Base-by-base conservation (phyloP, 768 basidiomycete species). In the Austroboletus festivus region DNA sequence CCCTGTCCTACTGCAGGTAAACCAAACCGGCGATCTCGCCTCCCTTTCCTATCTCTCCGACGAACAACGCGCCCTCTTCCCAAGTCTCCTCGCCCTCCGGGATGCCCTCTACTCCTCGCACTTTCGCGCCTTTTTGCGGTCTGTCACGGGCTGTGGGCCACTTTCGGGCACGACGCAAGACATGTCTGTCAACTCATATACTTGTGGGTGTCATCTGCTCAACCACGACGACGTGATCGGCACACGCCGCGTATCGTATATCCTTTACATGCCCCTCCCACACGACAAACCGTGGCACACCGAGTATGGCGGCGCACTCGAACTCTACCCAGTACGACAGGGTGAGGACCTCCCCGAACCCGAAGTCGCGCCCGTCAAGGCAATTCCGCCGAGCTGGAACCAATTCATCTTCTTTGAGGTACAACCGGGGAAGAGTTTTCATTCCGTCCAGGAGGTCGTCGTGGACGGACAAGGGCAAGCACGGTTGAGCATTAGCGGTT, bases 171-270 rank as follows among this genome's bases (percentile, higher is more conserved):
- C 75, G 37, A 95, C 93, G 65, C 93, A 92, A 62, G 95, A 98
- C 73, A 93, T 94, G 83, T 90, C 90, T 37, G 86, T 95, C 51
- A 93, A 92, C 62, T 84, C 88, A 8, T 97, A 97, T 70, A 86
- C 84, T 18, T 81, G 85, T 52, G 91, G 93, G 38, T 96, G 86
- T 65, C 93, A 98, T 69, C 80, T 98, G 10, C 83, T 98, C 60
- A 91, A 95, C 68, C 95, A 98, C 74, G 95, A 98, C 82, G 95
- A 98, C 67, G 94, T 95, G 21, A 97, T 97, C 62, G 93, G 93
- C 52, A 81, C 92, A 8, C 86, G 95, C 21, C 82, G 92, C 35
- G 88, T 97, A 45, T 94, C 91, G 1, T 98, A 95, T 73, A 95
- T 98, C 70, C 83, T 97, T 42, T 98, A 98, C 71, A 88, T 97